phyloP scores from a whole-genome alignment of 2,329 filamentous ascomycete species.

The Colletotrichum gigasporum region DNA sequence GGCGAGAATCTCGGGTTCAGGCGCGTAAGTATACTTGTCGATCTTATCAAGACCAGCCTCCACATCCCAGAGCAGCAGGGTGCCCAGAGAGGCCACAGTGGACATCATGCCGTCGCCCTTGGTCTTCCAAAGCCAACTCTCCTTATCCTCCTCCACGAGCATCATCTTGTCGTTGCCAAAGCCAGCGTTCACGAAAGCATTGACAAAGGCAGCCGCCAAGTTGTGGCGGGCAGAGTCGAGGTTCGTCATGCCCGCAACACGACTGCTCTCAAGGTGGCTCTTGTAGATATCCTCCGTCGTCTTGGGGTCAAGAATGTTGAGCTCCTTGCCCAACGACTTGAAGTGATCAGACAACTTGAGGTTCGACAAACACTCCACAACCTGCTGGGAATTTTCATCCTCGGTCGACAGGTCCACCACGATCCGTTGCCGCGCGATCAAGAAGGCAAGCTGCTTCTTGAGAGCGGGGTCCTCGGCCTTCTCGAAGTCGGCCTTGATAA shows the following conservation, averaged over 20 bases:
- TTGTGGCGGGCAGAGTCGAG: slow-evolving; percentile 96
- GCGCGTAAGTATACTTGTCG: slow-evolving; percentile 89
- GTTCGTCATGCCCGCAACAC: slow-evolving; percentile 92
- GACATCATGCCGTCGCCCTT: slow-evolving; percentile 99
- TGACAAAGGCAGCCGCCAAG: slow-evolving; percentile 94
- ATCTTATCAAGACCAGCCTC: slow-evolving; percentile 93
- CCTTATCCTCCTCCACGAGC: slow-evolving; percentile 88
- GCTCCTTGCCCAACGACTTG: slow-evolving; percentile 91
- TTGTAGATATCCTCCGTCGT: slow-evolving; percentile 99
- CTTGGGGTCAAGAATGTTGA: slow-evolving; percentile 97
- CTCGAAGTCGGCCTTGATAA: slow-evolving; percentile 85
- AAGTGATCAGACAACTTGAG: slow-evolving; percentile 90
- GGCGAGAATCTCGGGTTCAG: slow-evolving; percentile 86
- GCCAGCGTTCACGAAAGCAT: slow-evolving; percentile 95
- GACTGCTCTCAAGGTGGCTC: slow-evolving; percentile 94
- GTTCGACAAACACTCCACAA: slow-evolving; percentile 88
- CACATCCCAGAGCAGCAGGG: slow-evolving; percentile 92
- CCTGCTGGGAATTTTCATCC: slow-evolving; percentile 75
- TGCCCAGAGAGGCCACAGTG: slow-evolving; percentile 91
- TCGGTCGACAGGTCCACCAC: slow-evolving; percentile 74
- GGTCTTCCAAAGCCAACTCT: slow-evolving; percentile 98
- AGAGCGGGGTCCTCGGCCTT: slow-evolving; percentile 82
- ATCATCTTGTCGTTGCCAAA: slow-evolving; percentile 98
- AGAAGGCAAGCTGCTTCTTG: slow-evolving; percentile 93
- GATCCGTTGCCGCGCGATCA: slow-evolving; percentile 92